These are phyloP conservation scores for Pseudogymnoascus sp. DNA, from an alignment of 2,329 filamentous ascomycete genomes.

Conservation along the genomic window DNA sequence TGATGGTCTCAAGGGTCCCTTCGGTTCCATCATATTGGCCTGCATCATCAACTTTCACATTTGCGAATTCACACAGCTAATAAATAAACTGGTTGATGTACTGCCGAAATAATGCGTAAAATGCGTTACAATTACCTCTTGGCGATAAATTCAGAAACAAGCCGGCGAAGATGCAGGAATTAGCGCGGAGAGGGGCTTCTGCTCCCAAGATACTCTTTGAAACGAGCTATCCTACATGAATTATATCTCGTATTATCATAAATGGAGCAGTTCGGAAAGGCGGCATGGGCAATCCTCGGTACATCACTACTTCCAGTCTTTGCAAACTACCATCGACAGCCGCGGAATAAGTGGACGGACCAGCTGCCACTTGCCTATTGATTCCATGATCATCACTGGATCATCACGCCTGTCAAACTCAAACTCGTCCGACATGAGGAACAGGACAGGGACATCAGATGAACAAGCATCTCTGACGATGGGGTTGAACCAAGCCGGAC, in stretches of 20 bases:
- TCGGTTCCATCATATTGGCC: not conserved
- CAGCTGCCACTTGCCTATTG: not conserved
- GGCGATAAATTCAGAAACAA: not conserved
- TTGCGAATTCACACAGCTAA: not conserved
- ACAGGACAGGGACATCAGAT: not conserved
- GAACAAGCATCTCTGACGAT: not conserved
- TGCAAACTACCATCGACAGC: not conserved
- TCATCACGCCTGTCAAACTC: constrained; percentile 3
- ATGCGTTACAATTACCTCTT: not conserved
- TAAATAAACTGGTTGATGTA: not conserved
- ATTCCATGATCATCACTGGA: not conserved
- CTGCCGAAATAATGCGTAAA: not conserved
- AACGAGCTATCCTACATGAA: not conserved
- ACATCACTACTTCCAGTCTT: not conserved
- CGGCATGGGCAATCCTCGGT: not conserved
- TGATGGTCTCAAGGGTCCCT: not conserved
- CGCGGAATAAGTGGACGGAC: not conserved
- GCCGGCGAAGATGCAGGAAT: not conserved
- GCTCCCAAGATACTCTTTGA: not conserved
- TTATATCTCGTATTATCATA: not conserved
- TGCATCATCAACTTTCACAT: not conserved
- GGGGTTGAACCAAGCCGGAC: not conserved
- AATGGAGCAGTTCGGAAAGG: not conserved
- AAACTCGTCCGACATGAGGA: not conserved
- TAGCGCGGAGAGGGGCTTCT: not conserved